Conservation (phyloP, 495 filamentous ascomycete genomes). For the Ascobolus immersus region DNA sequence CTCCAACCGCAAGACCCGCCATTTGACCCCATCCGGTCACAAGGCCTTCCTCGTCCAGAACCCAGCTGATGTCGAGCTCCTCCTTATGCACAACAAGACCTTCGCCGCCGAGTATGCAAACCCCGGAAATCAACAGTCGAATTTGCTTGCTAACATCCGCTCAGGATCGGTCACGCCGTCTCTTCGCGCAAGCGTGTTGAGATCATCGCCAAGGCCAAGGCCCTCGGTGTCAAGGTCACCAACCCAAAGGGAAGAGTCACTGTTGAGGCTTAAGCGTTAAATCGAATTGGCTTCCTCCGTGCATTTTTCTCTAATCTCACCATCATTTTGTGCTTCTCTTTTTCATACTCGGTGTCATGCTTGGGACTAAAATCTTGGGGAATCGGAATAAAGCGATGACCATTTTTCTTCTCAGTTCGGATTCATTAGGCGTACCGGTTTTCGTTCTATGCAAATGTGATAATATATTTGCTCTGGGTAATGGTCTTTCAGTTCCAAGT, state of each 20-base stretch:
- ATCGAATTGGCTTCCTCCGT: constrained; percentile 16
- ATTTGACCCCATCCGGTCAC: constrained; percentile 97
- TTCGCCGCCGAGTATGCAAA: constrained; percentile 82
- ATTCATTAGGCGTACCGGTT: too few species aligned
- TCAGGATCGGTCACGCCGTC: constrained; percentile 82
- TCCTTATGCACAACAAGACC: constrained; percentile 98
- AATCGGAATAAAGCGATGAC: too few species aligned
- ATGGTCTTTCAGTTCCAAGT: too few species aligned
- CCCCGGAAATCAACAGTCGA: neutral
- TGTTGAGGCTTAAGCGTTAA: constrained; percentile 71
- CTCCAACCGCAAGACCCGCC: constrained; percentile 92
- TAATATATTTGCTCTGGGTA: too few species aligned
- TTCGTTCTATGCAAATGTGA: too few species aligned
- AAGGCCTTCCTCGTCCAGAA: constrained; percentile 99
- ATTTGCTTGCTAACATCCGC: constrained; percentile 8
- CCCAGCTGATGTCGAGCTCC: constrained; percentile 76
- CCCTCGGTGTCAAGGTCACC: constrained; percentile 95
- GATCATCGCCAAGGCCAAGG: constrained; percentile 86
- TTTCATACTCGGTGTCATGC: too few species aligned
- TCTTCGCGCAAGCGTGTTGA: constrained; percentile 96
- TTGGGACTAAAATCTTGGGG: too few species aligned
- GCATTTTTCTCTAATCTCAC: constrained; percentile 17
- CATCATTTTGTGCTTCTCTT: too few species aligned
- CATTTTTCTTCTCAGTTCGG: too few species aligned
- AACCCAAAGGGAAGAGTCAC: constrained; percentile 96